phyloP scores from a whole-genome alignment of 805 yeast genomes.

The Zygosaccharomyces kombuchaensis region DNA sequence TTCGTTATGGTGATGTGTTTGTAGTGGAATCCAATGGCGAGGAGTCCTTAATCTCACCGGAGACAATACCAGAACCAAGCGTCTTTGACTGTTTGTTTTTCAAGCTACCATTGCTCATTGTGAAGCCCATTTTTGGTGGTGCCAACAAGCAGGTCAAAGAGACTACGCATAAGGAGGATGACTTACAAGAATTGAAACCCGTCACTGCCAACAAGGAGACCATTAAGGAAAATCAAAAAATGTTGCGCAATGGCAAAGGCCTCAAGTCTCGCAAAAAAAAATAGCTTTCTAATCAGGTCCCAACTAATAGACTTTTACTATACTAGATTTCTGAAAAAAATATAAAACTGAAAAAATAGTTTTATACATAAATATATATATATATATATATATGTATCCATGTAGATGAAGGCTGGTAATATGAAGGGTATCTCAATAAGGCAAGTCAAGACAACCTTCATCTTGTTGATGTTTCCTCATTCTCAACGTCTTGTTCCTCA shows the following conservation, averaged over 20 bases:
- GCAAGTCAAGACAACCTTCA: neutral
- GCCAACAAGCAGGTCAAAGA: conserved; percentile 8
- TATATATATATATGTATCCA: conserved; percentile 5
- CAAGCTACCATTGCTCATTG: conserved; percentile 40
- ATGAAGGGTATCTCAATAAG: no score
- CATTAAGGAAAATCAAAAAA: conserved; percentile 40
- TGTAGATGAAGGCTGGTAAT: neutral
- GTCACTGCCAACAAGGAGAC: conserved; percentile 27
- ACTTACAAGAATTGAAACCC: conserved; percentile 10
- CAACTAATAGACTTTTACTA: conserved; percentile 10
- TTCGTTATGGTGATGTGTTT: conserved; percentile 57
- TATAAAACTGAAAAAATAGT: neutral
- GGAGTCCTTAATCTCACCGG: conserved; percentile 41
- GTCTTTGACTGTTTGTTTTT: conserved; percentile 46
- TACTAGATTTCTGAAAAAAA: neutral
- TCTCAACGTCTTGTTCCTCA: neutral
- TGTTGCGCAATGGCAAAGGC: conserved; percentile 60
- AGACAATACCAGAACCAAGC: conserved; percentile 46
- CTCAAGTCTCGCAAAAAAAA: conserved; percentile 39
- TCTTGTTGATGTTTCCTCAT: neutral
- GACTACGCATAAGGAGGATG: conserved; percentile 6
- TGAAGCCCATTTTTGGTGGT: conserved; percentile 45
- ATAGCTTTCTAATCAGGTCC: neutral
- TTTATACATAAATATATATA: conserved; percentile 3
- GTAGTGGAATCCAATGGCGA: conserved; percentile 44